phyloP scores from a whole-genome alignment of 2,329 filamentous ascomycete genomes.

The Venturia oleaginea region DNA sequence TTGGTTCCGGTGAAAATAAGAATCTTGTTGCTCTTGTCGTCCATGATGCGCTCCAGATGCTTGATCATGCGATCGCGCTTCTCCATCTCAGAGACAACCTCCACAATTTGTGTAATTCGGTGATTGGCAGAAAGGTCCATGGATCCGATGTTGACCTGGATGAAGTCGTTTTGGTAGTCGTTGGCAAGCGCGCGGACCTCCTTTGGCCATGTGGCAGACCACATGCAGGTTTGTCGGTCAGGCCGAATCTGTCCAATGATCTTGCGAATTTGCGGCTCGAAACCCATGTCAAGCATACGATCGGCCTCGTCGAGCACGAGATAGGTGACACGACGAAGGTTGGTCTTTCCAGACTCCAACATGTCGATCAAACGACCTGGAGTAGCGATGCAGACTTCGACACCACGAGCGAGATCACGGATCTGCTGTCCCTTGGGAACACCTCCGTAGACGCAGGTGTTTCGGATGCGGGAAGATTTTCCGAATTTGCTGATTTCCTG shows the following conservation, averaged over 20 bases:
- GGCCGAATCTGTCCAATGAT: slow-evolving; percentile 96
- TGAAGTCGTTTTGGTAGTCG: slow-evolving; percentile 91
- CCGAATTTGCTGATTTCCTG: slow-evolving; percentile 98
- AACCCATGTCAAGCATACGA: slow-evolving; percentile 99
- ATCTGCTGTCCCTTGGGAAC: slow-evolving; percentile 97
- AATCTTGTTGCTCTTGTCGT: slow-evolving; percentile 89
- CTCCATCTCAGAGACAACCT: slow-evolving; percentile 92
- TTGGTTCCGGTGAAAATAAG: slow-evolving; percentile 80
- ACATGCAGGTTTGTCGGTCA: slow-evolving; percentile 98
- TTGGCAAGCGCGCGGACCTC: slow-evolving; percentile 86
- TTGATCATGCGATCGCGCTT: slow-evolving; percentile 97
- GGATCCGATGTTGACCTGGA: slow-evolving; percentile 97
- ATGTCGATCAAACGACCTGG: slow-evolving; percentile 97
- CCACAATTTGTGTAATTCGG: slow-evolving; percentile 94
- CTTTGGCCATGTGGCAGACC: slow-evolving; percentile 99
- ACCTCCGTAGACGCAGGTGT: slow-evolving; percentile 98
- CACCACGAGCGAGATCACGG: slow-evolving; percentile 84
- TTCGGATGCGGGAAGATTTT: slow-evolving; percentile 93
- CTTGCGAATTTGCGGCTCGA: slow-evolving; percentile 98
- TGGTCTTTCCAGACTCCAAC: slow-evolving; percentile 96
- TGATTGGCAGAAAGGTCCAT: slow-evolving; percentile 95
- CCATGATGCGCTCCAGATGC: slow-evolving; percentile 96
- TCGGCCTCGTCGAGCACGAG: slow-evolving; percentile 97
- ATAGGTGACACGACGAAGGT: slow-evolving; percentile 95
- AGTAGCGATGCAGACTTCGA: slow-evolving; percentile 97